Percentiles rank a stretch among this genome's conserved stretches.
phyloP scores from a whole-genome alignment of 1,284 basidiomycete genomes.

The Moesziomyces sp. region DNA sequence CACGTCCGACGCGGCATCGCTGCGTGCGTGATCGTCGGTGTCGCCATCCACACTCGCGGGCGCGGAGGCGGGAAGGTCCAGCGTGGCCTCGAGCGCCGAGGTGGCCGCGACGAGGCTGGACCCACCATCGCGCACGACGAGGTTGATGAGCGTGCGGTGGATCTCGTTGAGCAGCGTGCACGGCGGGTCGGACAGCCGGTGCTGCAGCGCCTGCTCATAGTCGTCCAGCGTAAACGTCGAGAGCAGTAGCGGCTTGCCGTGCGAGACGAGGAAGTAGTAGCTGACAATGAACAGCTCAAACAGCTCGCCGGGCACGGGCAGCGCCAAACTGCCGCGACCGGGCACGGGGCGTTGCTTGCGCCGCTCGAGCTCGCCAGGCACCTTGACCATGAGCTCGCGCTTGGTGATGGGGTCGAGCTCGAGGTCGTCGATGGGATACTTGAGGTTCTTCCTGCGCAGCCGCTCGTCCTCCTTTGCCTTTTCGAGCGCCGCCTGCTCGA shows the following conservation, averaged over 20 bases:
- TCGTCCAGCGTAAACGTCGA: slow-evolving; percentile 95
- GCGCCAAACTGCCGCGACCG: slow-evolving; percentile 77
- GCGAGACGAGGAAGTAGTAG: slow-evolving; percentile 92
- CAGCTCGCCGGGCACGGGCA: slow-evolving; percentile 77
- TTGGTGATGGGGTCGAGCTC: slow-evolving; percentile 66
- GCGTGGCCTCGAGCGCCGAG: slow-evolving; percentile 19
- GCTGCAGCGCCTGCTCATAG: slow-evolving; percentile 85
- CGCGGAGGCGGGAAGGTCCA: slow-evolving; percentile 16
- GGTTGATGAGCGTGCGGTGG: slow-evolving; percentile 87
- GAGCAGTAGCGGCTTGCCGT: slow-evolving; percentile 86
- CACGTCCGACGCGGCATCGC: slow-evolving; percentile 38
- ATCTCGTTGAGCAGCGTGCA: slow-evolving; percentile 86
- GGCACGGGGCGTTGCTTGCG: slow-evolving; percentile 74
- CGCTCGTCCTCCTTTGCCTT: slow-evolving; percentile 72
- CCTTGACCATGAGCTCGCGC: slow-evolving; percentile 60
- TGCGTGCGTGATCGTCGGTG: slow-evolving; percentile 37
- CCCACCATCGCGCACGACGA: slow-evolving; percentile 78
- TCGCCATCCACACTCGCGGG: slow-evolving; percentile 67
- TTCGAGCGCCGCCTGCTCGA: slow-evolving; percentile 38
- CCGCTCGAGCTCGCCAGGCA: slow-evolving; percentile 50
- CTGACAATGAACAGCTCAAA: slow-evolving; percentile 87
- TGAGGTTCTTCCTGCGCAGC: slow-evolving; percentile 80
- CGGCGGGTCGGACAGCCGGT: slow-evolving; percentile 76
- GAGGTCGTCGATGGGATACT: slow-evolving; percentile 74
- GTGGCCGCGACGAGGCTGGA: slow-evolving; percentile 52